phyloP scores from a whole-genome alignment of 495 filamentous ascomycete genomes.

The Rostrohypoxylon terebratum region DNA sequence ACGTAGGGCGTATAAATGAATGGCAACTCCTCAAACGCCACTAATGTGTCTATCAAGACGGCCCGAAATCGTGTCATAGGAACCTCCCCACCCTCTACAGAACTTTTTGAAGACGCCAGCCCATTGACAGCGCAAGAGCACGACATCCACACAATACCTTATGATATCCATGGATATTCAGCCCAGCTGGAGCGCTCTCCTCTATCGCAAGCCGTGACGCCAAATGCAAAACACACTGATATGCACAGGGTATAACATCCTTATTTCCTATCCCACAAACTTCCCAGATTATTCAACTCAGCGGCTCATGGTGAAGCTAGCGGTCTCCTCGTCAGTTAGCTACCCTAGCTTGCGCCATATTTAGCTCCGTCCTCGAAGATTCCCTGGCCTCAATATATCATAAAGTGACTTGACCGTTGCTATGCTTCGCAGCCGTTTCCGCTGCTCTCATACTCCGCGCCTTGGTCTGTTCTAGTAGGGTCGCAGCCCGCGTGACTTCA shows the following conservation, averaged over 20 bases:
- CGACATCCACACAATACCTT: not conserved
- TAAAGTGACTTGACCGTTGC: slow-evolving; percentile 40
- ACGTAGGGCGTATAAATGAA: slow-evolving; percentile 30
- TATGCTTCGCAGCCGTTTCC: slow-evolving; percentile 31
- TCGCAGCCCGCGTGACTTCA: slow-evolving; percentile 49
- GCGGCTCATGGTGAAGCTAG: slow-evolving; percentile 1
- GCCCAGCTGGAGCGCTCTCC: slow-evolving; percentile 16
- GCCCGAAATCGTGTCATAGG: slow-evolving; percentile 31
- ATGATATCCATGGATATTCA: slow-evolving; percentile 1
- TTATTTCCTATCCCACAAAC: slow-evolving; percentile 39
- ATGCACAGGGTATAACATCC: slow-evolving; percentile 49
- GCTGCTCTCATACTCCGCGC: slow-evolving; percentile 44
- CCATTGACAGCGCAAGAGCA: slow-evolving; percentile 2
- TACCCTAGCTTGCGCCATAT: slow-evolving; percentile 18
- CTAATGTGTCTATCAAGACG: slow-evolving; percentile 40
- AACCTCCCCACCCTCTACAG: slow-evolving; percentile 24
- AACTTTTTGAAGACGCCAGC: slow-evolving; percentile 28
- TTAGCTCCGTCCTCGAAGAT: slow-evolving; percentile 18
- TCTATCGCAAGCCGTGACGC: slow-evolving; percentile 44
- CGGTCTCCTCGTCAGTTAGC: not conserved
- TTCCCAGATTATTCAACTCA: slow-evolving; percentile 34
- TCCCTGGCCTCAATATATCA: slow-evolving; percentile 13
- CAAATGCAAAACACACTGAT: slow-evolving; percentile 43
- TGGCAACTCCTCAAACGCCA: slow-evolving; percentile 40
- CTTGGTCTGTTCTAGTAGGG: slow-evolving; percentile 47